These are phyloP conservation scores for Cudoniella acicularis DNA, from an alignment of 495 filamentous ascomycete species.

Conservation along the genomic window DNA sequence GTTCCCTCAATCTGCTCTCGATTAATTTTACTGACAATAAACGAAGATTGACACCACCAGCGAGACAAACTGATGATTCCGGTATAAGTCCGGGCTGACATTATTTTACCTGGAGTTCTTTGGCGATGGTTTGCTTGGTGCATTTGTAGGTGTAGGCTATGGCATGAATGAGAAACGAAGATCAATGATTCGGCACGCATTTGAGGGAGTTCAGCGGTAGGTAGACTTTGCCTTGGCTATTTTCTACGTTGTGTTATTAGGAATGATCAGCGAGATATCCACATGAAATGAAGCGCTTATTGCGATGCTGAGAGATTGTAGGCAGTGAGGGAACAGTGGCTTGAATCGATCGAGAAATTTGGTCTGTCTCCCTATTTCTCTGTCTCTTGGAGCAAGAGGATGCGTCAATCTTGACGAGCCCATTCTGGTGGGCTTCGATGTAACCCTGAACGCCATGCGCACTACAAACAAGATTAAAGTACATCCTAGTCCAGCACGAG, in stretches of 20 bases:
- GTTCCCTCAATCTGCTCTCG: conserved; percentile 25
- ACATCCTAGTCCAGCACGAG: background rate
- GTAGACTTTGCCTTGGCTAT: background rate
- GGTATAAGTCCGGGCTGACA: background rate
- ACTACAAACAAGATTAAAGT: background rate
- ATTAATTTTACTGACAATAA: background rate
- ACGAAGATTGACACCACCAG: conserved; percentile 5
- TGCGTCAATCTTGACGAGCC: background rate
- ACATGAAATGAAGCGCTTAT: background rate
- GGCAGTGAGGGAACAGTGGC: too few species aligned
- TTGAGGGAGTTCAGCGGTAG: background rate
- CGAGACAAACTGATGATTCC: background rate
- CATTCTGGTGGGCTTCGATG: background rate
- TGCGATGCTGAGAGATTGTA: background rate
- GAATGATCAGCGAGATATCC: background rate
- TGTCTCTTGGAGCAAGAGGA: background rate
- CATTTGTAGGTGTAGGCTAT: background rate
- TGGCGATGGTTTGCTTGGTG: background rate
- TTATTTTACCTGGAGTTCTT: background rate
- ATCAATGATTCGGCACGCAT: background rate
- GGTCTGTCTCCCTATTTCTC: too few species aligned
- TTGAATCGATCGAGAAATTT: too few species aligned
- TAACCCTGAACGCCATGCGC: conserved; percentile 4
- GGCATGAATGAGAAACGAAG: background rate
- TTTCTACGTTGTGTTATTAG: background rate